Base-by-base conservation (phyloP, 345 rosid genomes). In the Linum tenue region DNA sequence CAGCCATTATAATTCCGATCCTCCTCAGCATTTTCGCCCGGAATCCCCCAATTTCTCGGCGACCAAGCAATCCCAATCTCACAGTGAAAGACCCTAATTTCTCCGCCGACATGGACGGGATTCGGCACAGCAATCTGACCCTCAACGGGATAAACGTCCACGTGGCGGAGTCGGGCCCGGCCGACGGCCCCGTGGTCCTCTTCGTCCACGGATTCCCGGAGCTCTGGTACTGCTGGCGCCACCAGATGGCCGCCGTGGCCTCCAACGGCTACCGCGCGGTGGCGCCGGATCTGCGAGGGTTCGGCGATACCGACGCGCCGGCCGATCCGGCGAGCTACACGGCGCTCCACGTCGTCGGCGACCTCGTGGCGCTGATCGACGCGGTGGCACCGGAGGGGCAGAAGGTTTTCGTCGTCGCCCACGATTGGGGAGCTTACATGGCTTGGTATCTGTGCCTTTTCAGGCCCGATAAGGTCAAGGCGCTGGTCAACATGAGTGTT, bases 341-440 rank as follows among this genome's bases (percentile, higher is more conserved):
- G 1, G 4, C 15, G 55, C 12, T 72, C 35, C 77, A 73, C 51
- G 10, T 50, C 17, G 74, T 77, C 3, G 75, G 69, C 37, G 80
- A 86, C 53, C 71, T 86, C 8, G 64, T 84, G 0, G 85, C 67
- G 2, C 70, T 86, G 0, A 70, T 86, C 12, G 87, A 86, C 63
- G 76, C 59, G 2, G 75, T 86, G 40, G 84, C 83, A 0, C 64
- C 73, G 0, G 73, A 62, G 0, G 73, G 78, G 59, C 70, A 81
- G 51, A 63, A 77, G 66, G 89, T 81, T 11, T 85, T 83, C 36
- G 86, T 83, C 1, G 90, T 86, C 48, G 92, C 83, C 5, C 90
- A 89, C 69, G 90, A 89, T 38, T 83, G 89, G 96, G 89, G 92
- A 1, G 91, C 92, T n/a, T 14, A 69, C 7, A 53, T 81, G 1